Evolutionary conservation across 768 basidiomycete species (phyloP), one percentile per base, ranked within the genome.

Genomic region (Thelephora aurantiotincta): DNA sequence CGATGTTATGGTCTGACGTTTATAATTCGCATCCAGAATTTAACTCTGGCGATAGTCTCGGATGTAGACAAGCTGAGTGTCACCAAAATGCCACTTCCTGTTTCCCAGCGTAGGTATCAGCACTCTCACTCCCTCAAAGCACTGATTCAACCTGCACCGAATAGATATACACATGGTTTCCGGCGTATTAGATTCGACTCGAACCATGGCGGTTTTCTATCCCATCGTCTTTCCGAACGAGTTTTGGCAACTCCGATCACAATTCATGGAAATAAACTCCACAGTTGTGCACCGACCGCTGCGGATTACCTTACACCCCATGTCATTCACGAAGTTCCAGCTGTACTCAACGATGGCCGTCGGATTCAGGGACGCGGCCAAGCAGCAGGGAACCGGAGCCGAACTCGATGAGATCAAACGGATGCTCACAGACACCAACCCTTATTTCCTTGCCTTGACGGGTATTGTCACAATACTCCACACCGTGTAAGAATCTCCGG

Each of bases 381-480:
- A 82, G 60, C 74, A 82, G 51, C 80, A 85, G 55, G 79, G 81
- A 16, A 67, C 68, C 1, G 36, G 50, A 11, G 74, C 78, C 23
- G 94, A 98, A 60, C 62, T 98, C 37, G 94, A 99, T 61, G 94
- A 97, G 67, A 65, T 99, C 56, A 99, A 99, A 68, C 72, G 91
- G 49, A 94, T 94, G 84, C 66, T 99, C 43, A 69, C 82, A 12
- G 86, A 89, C 64, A 89, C 85, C 2, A 86, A 86, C 60, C 86
- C 91, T 13, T 90, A 80, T 73, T 81, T 96, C 67, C 72, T 98
- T 48, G 82, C 69, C 19, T 64, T 93, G 42, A 96, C 94, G 1
- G 88, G 70, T 14, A 47, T 86, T 44, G 94, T 98, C 58, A 86
- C 85, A 59, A 52, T 96, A 19, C 65, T 99, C 51, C 96, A 99